Conservation (phyloP, 2,329 filamentous ascomycete genomes). For the Didymella keratinophila region DNA sequence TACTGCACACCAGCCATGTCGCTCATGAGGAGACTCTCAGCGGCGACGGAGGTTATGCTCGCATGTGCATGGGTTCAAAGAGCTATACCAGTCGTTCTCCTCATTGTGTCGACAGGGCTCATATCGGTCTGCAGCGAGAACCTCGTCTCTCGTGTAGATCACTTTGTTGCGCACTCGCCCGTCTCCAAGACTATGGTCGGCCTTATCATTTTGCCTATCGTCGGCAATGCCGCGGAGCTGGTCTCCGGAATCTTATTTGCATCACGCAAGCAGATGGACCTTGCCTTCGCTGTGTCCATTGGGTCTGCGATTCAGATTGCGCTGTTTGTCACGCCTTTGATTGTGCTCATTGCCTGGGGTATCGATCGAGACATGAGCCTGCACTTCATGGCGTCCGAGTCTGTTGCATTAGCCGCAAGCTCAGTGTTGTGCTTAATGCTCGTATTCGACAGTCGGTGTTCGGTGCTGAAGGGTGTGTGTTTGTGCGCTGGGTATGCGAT, state of each 20-base stretch:
- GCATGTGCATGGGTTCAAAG: conserved; percentile 8
- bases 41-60: not conserved
- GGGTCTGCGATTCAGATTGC: conserved; percentile 68
- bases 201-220: conserved; percentile 66
- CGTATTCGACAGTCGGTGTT: conserved; percentile 22
- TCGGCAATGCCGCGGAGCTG: conserved; percentile 69
- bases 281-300: conserved; percentile 66
- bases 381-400: conserved; percentile 83
- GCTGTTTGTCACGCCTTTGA: conserved; percentile 63
- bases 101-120: conserved; percentile 72
- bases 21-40: not conserved
- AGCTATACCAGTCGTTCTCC: conserved; percentile 29
- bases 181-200: conserved; percentile 66
- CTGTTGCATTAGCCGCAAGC: conserved; percentile 60
- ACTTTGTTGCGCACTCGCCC: conserved; percentile 53
- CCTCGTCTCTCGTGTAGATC: conserved; percentile 64
- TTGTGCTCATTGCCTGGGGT: conserved; percentile 66
- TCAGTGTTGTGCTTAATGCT: conserved; percentile 22
- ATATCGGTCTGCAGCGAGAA: conserved; percentile 75
- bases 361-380: conserved; percentile 70
- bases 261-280: conserved; percentile 68
- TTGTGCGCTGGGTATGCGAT: conserved; percentile 22
- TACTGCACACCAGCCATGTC: not conserved
- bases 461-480: conserved; percentile 18
- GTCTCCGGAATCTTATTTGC: conserved; percentile 65